A percentile compares a stretch with the other conserved stretches of the same genome.
Evolutionary conservation across 78 protist genomes (phyloP).

Genomic region (Emiliania huxleyi): DNA sequence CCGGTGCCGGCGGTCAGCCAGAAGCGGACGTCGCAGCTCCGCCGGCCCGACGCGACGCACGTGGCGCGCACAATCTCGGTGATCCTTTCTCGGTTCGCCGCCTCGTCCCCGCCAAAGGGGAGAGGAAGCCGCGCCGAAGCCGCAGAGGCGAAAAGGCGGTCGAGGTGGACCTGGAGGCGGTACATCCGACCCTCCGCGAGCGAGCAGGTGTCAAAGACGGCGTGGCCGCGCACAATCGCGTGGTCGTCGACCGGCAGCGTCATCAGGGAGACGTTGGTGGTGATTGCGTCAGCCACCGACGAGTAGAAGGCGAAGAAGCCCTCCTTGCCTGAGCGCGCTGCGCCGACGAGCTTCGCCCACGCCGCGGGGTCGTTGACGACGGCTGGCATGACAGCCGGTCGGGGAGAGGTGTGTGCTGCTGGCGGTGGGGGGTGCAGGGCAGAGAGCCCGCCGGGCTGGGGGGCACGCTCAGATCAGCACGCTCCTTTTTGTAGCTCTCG

Average conservation of each 20-base stretch:
- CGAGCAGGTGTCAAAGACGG: slow-evolving; percentile 38
- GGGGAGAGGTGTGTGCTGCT: too few relatives aligned
- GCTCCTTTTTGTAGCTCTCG: too few relatives aligned
- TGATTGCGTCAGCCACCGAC: not conserved
- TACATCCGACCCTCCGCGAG: not conserved
- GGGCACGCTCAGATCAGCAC: too few relatives aligned
- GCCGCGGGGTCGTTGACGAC: too few relatives aligned
- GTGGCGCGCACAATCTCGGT: not conserved
- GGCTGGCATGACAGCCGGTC: too few relatives aligned
- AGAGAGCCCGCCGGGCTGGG: too few relatives aligned
- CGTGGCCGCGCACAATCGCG: slow-evolving; percentile 27
- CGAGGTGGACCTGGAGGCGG: slow-evolving; percentile 26
- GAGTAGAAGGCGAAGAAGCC: not conserved
- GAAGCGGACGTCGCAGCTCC: not conserved
- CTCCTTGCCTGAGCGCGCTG: too few relatives aligned
- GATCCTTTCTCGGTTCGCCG: not conserved
- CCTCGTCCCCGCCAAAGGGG: not conserved
- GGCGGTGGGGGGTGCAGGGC: too few relatives aligned
- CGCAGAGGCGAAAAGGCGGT: slow-evolving; percentile 31
- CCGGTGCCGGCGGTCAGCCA: slow-evolving; percentile 36
- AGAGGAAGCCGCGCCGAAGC: not conserved
- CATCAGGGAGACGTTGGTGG: slow-evolving; percentile 13
- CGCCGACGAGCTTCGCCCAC: too few relatives aligned
- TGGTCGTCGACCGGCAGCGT: slow-evolving; percentile 47
- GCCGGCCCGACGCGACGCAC: not conserved